Percentiles rank a stretch among this genome's conserved stretches.
Evolutionary conservation across 257 asterid species (phyloP).

Genomic region (Ballota nigra): DNA sequence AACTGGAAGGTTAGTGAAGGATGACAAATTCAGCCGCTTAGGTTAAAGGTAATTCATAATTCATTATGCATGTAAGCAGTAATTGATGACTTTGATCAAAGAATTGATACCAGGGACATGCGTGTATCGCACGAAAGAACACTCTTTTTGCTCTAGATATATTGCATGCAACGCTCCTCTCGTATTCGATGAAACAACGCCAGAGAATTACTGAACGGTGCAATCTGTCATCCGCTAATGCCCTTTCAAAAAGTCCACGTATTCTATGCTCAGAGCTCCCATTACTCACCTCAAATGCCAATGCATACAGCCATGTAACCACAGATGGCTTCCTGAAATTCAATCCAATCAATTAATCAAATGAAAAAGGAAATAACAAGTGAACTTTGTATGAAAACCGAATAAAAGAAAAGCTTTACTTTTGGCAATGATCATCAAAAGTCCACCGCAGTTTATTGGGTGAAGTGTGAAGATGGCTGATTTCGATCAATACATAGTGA

Average conservation of each 20-base stretch:
- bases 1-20: background rate
- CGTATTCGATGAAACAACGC: conserved; percentile 81
- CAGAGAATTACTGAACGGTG: conserved; percentile 72
- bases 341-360: conserved; percentile 7
- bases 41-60: background rate
- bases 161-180: conserved; percentile 52
- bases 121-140: conserved; percentile 89
- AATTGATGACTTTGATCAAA: background rate
- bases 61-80: background rate
- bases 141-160: conserved; percentile 74
- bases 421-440: conserved; percentile 61
- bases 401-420: conserved; percentile 36
- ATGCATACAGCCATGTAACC: conserved; percentile 64
- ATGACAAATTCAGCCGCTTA: background rate
- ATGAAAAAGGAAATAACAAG: background rate
- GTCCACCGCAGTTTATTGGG: conserved; percentile 79
- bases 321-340: conserved; percentile 75
- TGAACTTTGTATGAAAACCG: background rate
- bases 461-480: conserved; percentile 66
- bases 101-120: conserved; percentile 87
- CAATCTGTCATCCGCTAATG: conserved; percentile 63
- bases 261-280: conserved; percentile 72
- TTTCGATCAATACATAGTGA: conserved; percentile 57
- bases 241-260: conserved; percentile 84
- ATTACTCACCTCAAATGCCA: conserved; percentile 68